Base-by-base conservation (phyloP, 345 rosid genomes). In the Aurinia saxatilis region DNA sequence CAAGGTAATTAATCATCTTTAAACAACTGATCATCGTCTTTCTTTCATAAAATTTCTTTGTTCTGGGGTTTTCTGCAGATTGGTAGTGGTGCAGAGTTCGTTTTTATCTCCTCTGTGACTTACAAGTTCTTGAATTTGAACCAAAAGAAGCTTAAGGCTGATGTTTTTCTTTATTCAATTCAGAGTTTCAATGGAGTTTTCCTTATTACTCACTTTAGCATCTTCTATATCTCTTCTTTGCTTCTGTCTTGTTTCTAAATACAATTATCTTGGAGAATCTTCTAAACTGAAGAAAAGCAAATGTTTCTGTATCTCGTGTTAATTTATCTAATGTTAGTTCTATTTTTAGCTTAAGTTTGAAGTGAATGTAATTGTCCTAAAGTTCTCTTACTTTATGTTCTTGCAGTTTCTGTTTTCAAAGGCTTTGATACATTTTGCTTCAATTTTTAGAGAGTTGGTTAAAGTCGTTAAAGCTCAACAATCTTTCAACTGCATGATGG, bases 401-500 rank as follows among this genome's bases (percentile, higher is more conserved):
- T 55, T 30, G 38, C 50, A 58, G 41, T 41, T 58, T 29, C 21
- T 23, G n/a, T n/a, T 21, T 65, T 44, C 37, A 16, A 36, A 37
- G 12, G 2, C 19, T 57, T 41, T 15, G 3, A 40, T 25, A 40
- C 36, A 7, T 38, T 18, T 16, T 11, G 33, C 33, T 34, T n/a
- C n/a, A n/a, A 15, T 31, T 14, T 6, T 48, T 23, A 9, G 16
- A 48, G 36, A 29, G 54, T n/a, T n/a, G n/a, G n/a, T n/a, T n/a
- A n/a, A n/a, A n/a, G n/a, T n/a, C n/a, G n/a, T n/a, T n/a, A n/a
- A n/a, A n/a, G n/a, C n/a, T n/a, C n/a, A n/a, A n/a, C n/a, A n/a
- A n/a, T n/a, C n/a, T n/a, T n/a, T n/a, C n/a, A n/a, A n/a, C n/a
- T 17, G 44, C 52, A 59, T 30, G 31, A 60, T 48, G 57, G 66